Conservation (phyloP, 805 yeast genomes). For the Candida morakotiae region DNA sequence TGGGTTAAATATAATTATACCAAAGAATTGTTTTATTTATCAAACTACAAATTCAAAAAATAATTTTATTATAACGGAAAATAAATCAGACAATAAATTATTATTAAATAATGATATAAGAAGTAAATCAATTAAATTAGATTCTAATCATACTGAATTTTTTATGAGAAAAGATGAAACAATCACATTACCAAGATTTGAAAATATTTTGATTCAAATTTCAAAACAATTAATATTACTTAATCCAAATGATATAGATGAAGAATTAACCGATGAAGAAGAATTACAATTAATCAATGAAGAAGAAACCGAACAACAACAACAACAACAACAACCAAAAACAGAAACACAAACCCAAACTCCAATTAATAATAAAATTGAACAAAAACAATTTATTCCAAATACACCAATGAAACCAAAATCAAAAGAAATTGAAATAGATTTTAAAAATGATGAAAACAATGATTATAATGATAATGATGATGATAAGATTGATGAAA, state of each 20-base stretch:
- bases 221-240: conserved; percentile 59
- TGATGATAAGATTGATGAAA: conserved; percentile 1
- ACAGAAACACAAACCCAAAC: too few relatives aligned
- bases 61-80: conserved; percentile 20
- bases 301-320: not conserved
- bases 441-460: too few relatives aligned
- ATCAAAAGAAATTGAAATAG: too few relatives aligned
- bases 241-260: conserved; percentile 44
- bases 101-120: conserved; percentile 13
- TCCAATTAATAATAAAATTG: not conserved
- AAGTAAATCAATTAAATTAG: conserved; percentile 32
- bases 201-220: conserved; percentile 63
- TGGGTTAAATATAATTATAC: conserved; percentile 68
- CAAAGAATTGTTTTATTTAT: conserved; percentile 38
- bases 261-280: conserved; percentile 45
- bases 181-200: conserved; percentile 57
- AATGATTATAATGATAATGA: conserved; percentile 1
- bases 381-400: conserved; percentile 2
- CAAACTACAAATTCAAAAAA: conserved; percentile 16
- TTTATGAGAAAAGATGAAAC: conserved; percentile 60
- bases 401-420: conserved; percentile 10
- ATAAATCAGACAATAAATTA: conserved; percentile 16
- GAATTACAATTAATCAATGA: conserved; percentile 12
- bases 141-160: conserved; percentile 46
- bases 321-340: not conserved